These are phyloP conservation scores for Talaromyces thailandensis DNA, from an alignment of 495 filamentous ascomycete species.

Conservation along the genomic window DNA sequence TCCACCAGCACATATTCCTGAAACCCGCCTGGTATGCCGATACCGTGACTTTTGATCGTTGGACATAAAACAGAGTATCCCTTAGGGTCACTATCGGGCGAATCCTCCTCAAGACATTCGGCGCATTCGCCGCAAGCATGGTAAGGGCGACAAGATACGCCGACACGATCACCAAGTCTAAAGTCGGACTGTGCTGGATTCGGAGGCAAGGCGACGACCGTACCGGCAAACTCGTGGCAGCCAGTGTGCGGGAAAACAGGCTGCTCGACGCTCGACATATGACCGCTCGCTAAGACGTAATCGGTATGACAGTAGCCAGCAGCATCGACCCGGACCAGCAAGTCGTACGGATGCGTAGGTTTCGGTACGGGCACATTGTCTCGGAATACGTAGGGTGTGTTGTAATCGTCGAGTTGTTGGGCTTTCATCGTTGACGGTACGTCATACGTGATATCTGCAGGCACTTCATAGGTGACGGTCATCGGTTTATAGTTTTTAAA, in stretches of 20 bases:
- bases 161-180: constrained; percentile 34
- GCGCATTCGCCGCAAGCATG: constrained; percentile 28
- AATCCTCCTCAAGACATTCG: constrained; percentile 18
- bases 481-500: neutral
- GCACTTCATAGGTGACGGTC: neutral
- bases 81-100: neutral
- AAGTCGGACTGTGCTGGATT: constrained; percentile 35
- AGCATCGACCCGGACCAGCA: constrained; percentile 49
- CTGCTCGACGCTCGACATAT: constrained; percentile 18
- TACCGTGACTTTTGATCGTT: constrained; percentile 24
- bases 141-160: constrained; percentile 26
- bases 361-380: constrained; percentile 1
- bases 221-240: constrained; percentile 43
- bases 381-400: constrained; percentile 6
- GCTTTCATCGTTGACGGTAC: constrained; percentile 3
- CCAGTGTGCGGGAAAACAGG: constrained; percentile 35
- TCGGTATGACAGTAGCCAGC: constrained; percentile 55
- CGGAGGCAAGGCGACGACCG: constrained; percentile 42
- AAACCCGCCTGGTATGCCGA: constrained; percentile 40
- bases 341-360: constrained; percentile 22
- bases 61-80: constrained; percentile 8
- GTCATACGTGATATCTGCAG: neutral
- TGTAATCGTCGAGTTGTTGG: constrained; percentile 4
- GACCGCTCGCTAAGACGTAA: constrained; percentile 37
- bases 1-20: constrained; percentile 45